Conservation (phyloP, 768 basidiomycete species). For the Amyloporia xantha region DNA sequence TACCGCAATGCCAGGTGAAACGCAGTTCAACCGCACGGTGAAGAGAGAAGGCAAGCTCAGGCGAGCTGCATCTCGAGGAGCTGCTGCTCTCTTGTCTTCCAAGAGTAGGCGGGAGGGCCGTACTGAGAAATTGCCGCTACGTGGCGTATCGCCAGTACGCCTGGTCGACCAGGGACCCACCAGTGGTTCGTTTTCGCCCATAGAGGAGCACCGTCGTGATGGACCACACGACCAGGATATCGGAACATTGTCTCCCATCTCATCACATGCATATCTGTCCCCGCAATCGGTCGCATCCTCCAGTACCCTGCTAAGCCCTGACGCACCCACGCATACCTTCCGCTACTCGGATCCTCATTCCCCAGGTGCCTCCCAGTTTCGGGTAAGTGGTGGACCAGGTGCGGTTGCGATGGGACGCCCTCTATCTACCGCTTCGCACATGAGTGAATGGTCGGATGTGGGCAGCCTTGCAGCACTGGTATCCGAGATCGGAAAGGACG, state of each 20-base stretch:
- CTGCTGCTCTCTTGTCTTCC: not conserved
- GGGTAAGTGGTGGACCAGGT: not conserved
- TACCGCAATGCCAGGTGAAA: conserved; percentile 49
- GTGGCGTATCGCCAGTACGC: not conserved
- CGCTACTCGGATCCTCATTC: not conserved
- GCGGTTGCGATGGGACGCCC: conserved; percentile 1
- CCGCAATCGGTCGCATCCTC: not conserved
- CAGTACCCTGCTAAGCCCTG: too few species aligned
- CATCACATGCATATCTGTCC: not conserved
- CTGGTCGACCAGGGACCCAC: not conserved
- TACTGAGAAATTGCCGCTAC: not conserved
- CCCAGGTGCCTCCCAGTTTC: conserved; percentile 7
- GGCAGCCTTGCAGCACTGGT: conserved; percentile 23
- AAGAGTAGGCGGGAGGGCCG: not conserved
- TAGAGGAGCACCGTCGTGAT: too few species aligned
- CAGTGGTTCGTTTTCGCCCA: not conserved
- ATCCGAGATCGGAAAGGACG: conserved; percentile 14
- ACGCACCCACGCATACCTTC: too few species aligned
- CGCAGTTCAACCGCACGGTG: conserved; percentile 41
- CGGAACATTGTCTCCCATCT: too few species aligned
- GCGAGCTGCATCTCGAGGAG: not conserved
- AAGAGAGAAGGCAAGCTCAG: conserved; percentile 53
- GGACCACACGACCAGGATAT: too few species aligned
- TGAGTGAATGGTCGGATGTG: conserved; percentile 21
- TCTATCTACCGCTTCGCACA: conserved; percentile 12